These are phyloP conservation scores for Chytriomyces hyalinus DNA, from an alignment of 192 early-diverging fungal genomes.

Conservation along the genomic window DNA sequence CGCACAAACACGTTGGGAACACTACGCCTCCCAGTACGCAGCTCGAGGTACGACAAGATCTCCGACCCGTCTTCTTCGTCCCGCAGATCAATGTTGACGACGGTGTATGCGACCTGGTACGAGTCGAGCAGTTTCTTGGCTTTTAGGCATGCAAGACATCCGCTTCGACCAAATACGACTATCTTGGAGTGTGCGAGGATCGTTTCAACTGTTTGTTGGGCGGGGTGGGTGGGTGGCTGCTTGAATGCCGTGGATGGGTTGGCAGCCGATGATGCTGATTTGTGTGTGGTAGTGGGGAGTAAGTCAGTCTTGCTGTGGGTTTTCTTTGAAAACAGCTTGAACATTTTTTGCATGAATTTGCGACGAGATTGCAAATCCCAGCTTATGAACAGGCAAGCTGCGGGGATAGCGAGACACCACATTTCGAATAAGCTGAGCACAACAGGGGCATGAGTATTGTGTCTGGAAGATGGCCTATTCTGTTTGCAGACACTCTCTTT, in stretches of 20 bases:
- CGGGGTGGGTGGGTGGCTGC: neutral
- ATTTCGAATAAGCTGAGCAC: too few relatives aligned
- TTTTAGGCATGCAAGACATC: slow-evolving; percentile 55
- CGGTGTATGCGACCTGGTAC: slow-evolving; percentile 38
- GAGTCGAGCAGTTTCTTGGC: slow-evolving; percentile 57
- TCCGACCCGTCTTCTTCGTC: slow-evolving; percentile 38
- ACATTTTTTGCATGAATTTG: neutral
- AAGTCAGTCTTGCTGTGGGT: neutral
- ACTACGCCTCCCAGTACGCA: slow-evolving; percentile 46
- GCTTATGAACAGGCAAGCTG: neutral
- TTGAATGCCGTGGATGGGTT: slow-evolving; percentile 44
- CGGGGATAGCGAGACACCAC: too few relatives aligned
- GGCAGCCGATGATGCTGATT: slow-evolving; percentile 37
- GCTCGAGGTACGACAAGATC: slow-evolving; percentile 48
- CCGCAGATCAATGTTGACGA: slow-evolving; percentile 48
- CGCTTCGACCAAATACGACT: neutral
- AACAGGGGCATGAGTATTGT: too few relatives aligned
- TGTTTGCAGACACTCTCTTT: too few relatives aligned
- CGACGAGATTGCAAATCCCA: neutral
- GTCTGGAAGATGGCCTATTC: too few relatives aligned
- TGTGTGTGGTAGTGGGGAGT: neutral
- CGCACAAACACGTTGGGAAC: slow-evolving; percentile 55
- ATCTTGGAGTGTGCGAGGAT: slow-evolving; percentile 2
- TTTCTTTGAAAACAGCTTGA: neutral
- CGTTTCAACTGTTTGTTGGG: neutral